Evolutionary conservation across 1,139 yeast genomes (phyloP).

Genomic region (Blastobotrys apis): DNA sequence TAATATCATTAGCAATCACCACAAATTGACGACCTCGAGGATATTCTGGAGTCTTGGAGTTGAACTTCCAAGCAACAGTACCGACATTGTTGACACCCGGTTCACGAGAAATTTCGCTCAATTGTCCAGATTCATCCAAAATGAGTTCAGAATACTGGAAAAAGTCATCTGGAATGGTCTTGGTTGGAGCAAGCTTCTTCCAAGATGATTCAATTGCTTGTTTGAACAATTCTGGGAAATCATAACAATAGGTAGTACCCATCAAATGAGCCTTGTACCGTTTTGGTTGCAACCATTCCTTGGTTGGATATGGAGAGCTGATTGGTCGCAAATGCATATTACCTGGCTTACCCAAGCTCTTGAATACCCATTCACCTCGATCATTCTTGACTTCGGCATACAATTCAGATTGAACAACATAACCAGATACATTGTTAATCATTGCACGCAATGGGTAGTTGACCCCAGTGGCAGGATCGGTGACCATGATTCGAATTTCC

Average conservation of each 20-base stretch:
- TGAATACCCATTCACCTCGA: slow-evolving; percentile 94
- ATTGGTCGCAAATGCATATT: slow-evolving; percentile 96
- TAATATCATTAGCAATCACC: slow-evolving; percentile 92
- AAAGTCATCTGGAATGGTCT: slow-evolving; percentile 68
- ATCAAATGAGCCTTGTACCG: slow-evolving; percentile 96
- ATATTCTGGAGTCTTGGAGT: slow-evolving; percentile 93
- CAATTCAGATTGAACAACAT: slow-evolving; percentile 91
- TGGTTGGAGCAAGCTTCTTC: slow-evolving; percentile 49
- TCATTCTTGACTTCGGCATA: slow-evolving; percentile 90
- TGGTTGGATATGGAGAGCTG: slow-evolving; percentile 93
- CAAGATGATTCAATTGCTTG: slow-evolving; percentile 85
- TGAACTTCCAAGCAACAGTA: slow-evolving; percentile 94
- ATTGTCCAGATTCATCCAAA: slow-evolving; percentile 61
- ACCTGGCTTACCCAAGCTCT: slow-evolving; percentile 80
- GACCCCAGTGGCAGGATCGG: slow-evolving; percentile 79
- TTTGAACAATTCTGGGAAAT: slow-evolving; percentile 97
- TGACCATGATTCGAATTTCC: slow-evolving; percentile 91
- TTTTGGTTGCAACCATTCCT: slow-evolving; percentile 96
- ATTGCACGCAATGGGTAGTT: slow-evolving; percentile 96
- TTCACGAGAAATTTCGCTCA: slow-evolving; percentile 88
- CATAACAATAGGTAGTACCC: slow-evolving; percentile 98
- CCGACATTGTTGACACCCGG: slow-evolving; percentile 95
- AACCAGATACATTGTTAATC: slow-evolving; percentile 93
- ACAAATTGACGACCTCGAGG: slow-evolving; percentile 94
- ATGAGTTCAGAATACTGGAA: slow-evolving; percentile 80